A percentile compares a stretch with the other conserved stretches of the same genome.
These are phyloP conservation scores for Flueggea neowawraea DNA, from an alignment of 441 rosid genomes.

Conservation along the genomic window DNA sequence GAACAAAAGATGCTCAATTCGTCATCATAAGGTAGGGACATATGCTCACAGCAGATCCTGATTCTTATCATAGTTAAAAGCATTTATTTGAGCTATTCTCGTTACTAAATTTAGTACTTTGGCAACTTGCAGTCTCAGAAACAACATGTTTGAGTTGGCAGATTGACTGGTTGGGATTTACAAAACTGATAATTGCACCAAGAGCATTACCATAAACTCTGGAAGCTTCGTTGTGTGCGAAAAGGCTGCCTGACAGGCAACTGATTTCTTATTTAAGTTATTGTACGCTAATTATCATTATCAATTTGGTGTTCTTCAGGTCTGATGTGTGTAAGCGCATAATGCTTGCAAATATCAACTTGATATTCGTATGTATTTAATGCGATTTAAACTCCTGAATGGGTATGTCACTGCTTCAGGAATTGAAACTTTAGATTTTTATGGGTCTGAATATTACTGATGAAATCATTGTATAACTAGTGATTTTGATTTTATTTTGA, in stretches of 20 bases:
- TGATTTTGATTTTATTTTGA: too few species aligned
- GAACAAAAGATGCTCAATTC: constrained; percentile 95
- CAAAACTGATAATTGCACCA: constrained; percentile 96
- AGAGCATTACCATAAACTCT: constrained; percentile 93
- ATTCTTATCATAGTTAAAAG: too few species aligned
- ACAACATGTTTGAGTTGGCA: constrained; percentile 99
- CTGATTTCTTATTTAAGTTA: background rate
- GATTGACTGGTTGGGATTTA: constrained; percentile 98
- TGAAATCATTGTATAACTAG: too few species aligned
- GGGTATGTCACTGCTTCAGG: too few species aligned
- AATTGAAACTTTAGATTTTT: too few species aligned
- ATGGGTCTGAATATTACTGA: too few species aligned
- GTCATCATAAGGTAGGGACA: constrained; percentile 74
- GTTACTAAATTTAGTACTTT: background rate
- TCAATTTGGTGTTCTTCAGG: background rate
- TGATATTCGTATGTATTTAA: constrained; percentile 1
- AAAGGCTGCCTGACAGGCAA: constrained; percentile 36
- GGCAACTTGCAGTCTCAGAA: constrained; percentile 65
- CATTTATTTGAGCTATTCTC: background rate
- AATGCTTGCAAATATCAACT: constrained; percentile 10
- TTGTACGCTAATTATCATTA: background rate
- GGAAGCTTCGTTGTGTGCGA: constrained; percentile 71
- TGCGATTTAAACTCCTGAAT: background rate
- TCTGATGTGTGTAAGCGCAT: background rate
- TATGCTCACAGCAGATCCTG: background rate